Evolutionary conservation across 345 rosid genomes (phyloP).

Genomic region (Euphorbia pulcherrima): DNA sequence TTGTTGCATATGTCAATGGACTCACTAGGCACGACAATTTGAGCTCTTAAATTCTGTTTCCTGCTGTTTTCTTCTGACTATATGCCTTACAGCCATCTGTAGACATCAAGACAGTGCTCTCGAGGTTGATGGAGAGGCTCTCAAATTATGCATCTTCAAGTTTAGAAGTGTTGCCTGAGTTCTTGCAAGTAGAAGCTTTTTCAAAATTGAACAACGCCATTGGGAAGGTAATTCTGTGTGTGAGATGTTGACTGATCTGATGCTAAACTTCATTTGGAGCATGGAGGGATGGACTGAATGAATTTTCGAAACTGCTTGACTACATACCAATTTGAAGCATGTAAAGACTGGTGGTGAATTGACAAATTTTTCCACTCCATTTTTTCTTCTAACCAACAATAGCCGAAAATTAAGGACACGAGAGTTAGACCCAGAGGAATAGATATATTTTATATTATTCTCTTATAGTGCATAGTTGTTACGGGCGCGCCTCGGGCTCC

Average conservation of each 20-base stretch:
- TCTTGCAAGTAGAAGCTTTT: constrained; percentile 98
- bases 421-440: neutral
- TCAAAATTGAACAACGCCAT: constrained; percentile 92
- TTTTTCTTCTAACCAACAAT: neutral
- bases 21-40: neutral
- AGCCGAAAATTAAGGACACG: neutral
- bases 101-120: constrained; percentile 93
- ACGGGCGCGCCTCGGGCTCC: too few species aligned
- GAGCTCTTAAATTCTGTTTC: constrained; percentile 14
- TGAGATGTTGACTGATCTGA: neutral
- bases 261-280: neutral
- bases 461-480: too few species aligned
- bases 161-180: constrained; percentile 83
- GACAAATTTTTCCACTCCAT: neutral
- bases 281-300: neutral
- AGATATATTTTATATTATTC: too few species aligned
- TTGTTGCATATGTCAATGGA: constrained; percentile 6
- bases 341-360: neutral
- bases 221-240: constrained; percentile 59
- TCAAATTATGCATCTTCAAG: constrained; percentile 92
- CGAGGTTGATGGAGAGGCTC: constrained; percentile 96
- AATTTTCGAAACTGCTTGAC: neutral
- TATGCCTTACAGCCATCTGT: constrained; percentile 71
- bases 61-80: constrained; percentile 1
- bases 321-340: neutral